Conservation (phyloP, 495 filamentous ascomycete species). For the Penicillium ucsense region DNA sequence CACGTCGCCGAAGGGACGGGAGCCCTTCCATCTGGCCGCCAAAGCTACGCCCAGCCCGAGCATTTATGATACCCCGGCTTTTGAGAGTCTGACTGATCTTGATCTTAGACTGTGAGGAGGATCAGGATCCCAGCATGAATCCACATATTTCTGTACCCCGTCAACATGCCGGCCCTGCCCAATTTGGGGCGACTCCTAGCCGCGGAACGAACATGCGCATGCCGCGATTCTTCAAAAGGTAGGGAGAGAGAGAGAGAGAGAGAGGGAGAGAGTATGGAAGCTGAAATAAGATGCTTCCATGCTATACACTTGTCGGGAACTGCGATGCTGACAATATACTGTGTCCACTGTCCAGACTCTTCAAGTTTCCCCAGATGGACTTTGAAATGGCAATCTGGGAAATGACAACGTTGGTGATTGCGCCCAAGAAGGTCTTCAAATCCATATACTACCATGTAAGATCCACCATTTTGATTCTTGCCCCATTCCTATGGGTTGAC, state of each 20-base stretch:
- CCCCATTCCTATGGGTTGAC: too few relatives aligned
- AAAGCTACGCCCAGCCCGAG: not conserved
- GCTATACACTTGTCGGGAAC: too few relatives aligned
- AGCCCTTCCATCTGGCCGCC: not conserved
- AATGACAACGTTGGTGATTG: conserved; percentile 63
- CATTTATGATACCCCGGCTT: conserved; percentile 5
- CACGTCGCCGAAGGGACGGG: conserved; percentile 3
- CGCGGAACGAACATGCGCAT: conserved; percentile 45
- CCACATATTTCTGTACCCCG: conserved; percentile 54
- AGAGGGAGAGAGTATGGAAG: too few relatives aligned
- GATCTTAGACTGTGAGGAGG: conserved; percentile 7
- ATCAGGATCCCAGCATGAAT: conserved; percentile 38
- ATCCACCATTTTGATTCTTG: not conserved
- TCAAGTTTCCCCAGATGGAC: conserved; percentile 63
- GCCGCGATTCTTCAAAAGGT: conserved; percentile 50
- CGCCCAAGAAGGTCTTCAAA: conserved; percentile 68
- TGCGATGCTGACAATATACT: too few relatives aligned
- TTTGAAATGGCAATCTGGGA: conserved; percentile 74
- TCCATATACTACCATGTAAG: conserved; percentile 69
- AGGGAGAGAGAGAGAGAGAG: not conserved
- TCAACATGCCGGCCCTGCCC: conserved; percentile 44
- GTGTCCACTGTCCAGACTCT: conserved; percentile 28
- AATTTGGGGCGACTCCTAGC: conserved; percentile 43
- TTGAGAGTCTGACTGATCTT: conserved; percentile 4
- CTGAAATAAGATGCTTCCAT: too few relatives aligned